A percentile compares a stretch with the other conserved stretches of the same genome.
Conservation (phyloP, 1,284 basidiomycete genomes). For the Rhodotorula sp. region DNA sequence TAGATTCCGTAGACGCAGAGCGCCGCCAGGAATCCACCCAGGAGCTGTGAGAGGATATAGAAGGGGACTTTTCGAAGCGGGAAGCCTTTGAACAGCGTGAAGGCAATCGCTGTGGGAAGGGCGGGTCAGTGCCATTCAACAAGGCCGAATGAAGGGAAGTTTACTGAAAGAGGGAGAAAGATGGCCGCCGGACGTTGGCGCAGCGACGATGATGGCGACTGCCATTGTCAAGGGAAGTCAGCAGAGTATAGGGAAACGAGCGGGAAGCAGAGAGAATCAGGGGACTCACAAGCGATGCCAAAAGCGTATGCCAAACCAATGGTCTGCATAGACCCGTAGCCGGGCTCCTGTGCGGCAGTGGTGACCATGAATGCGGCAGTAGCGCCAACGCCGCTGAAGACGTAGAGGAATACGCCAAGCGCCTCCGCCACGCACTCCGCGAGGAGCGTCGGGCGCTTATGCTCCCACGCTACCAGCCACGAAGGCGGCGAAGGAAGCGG, state of each 20-base stretch:
- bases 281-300: constrained; percentile 32
- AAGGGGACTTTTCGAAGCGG: constrained; percentile 74
- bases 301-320: constrained; percentile 39
- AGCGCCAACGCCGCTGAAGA: constrained; percentile 27
- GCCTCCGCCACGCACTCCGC: constrained; percentile 40
- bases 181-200: constrained; percentile 42
- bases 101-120: constrained; percentile 23
- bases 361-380: constrained; percentile 36
- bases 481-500: constrained; percentile 14
- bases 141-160: neutral
- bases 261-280: neutral
- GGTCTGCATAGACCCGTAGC: constrained; percentile 35
- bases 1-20: constrained; percentile 74
- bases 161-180: constrained; percentile 42
- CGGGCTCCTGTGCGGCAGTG: constrained; percentile 20
- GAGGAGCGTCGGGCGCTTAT: constrained; percentile 34
- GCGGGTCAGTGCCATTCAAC: too few relatives aligned
- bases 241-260: neutral
- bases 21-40: constrained; percentile 70
- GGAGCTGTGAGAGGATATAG: constrained; percentile 69
- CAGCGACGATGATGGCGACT: constrained; percentile 41
- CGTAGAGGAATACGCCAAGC: constrained; percentile 39
- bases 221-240: neutral
- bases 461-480: constrained; percentile 39
- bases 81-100: constrained; percentile 56